A percentile compares a stretch with the other conserved stretches of the same genome.
These are phyloP conservation scores for Arabis hirsuta DNA, from an alignment of 345 rosid species.

Conservation along the genomic window DNA sequence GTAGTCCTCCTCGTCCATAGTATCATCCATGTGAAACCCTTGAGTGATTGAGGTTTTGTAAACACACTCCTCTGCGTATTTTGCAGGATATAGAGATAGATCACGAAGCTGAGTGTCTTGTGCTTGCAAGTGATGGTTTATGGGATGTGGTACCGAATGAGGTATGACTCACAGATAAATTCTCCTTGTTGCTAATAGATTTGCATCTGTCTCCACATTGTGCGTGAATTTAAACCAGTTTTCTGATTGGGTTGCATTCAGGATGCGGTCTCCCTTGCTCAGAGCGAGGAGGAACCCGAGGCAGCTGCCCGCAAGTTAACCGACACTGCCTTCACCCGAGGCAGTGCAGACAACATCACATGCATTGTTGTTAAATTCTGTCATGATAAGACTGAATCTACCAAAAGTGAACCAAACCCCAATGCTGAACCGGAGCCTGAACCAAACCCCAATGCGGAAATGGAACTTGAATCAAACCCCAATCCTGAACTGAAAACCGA, in stretches of 20 bases:
- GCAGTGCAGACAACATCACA: constrained; percentile 97
- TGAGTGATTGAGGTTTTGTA: constrained; percentile 10
- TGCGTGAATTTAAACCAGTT: neutral
- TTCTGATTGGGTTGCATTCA: constrained; percentile 32
- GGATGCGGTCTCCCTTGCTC: constrained; percentile 90
- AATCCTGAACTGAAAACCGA: neutral
- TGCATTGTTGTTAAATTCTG: constrained; percentile 90
- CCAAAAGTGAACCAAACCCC: constrained; percentile 27
- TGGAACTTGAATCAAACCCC: constrained; percentile 14
- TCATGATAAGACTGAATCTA: constrained; percentile 51
- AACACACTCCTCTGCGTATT: constrained; percentile 24
- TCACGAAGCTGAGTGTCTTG: constrained; percentile 77
- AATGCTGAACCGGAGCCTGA: constrained; percentile 15
- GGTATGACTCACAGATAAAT: constrained; percentile 43
- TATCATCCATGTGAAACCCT: constrained; percentile 3
- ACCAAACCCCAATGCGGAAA: constrained; percentile 19
- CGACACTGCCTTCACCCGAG: constrained; percentile 78
- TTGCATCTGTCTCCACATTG: neutral
- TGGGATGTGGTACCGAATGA: constrained; percentile 98
- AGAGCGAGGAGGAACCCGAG: constrained; percentile 77
- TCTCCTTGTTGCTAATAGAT: neutral
- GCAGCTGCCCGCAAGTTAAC: constrained; percentile 85
- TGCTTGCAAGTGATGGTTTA: constrained; percentile 95
- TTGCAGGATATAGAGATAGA: constrained; percentile 78
- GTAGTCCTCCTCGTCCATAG: neutral